A percentile compares a stretch with the other conserved stretches of the same genome.
phyloP scores from a whole-genome alignment of 441 rosid species.

The Flueggea neowawraea region DNA sequence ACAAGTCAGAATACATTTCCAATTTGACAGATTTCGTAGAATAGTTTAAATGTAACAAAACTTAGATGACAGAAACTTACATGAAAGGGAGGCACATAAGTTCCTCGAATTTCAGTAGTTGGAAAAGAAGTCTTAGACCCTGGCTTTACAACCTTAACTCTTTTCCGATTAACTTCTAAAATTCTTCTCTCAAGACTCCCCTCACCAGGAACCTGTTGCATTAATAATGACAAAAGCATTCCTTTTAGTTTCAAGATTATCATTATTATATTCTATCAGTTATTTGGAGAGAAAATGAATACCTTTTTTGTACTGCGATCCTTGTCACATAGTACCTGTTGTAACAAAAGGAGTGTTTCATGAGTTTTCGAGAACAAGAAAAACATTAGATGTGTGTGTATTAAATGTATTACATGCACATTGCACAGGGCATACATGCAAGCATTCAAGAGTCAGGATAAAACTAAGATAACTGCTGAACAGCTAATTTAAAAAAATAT shows the following conservation, averaged over 20 bases:
- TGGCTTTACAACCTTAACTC: constrained; percentile 92
- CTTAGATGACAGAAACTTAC: constrained; percentile 42
- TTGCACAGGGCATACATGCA: background rate
- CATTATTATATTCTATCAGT: background rate
- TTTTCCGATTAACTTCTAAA: constrained; percentile 81
- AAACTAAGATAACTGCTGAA: background rate
- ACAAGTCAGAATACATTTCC: too few species aligned
- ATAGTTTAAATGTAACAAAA: background rate
- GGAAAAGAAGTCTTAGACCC: constrained; percentile 93
- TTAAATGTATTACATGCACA: too few species aligned
- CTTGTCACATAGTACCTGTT: constrained; percentile 85
- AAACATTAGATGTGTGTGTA: background rate
- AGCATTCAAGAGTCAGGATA: background rate
- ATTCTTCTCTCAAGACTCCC: constrained; percentile 91
- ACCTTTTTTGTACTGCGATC: constrained; percentile 86
- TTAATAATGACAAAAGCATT: constrained; percentile 10
- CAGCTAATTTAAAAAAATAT: too few species aligned
- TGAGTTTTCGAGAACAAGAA: constrained; percentile 1
- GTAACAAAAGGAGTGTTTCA: constrained; percentile 12
- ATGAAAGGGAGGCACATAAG: constrained; percentile 91
- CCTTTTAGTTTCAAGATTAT: constrained; percentile 2
- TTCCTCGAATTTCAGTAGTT: constrained; percentile 90
- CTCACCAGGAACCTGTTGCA: constrained; percentile 65
- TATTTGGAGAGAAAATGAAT: constrained; percentile 4
- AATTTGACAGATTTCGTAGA: too few species aligned